phyloP scores from a whole-genome alignment of 2,329 filamentous ascomycete species.

The Epichloe uncinata region DNA sequence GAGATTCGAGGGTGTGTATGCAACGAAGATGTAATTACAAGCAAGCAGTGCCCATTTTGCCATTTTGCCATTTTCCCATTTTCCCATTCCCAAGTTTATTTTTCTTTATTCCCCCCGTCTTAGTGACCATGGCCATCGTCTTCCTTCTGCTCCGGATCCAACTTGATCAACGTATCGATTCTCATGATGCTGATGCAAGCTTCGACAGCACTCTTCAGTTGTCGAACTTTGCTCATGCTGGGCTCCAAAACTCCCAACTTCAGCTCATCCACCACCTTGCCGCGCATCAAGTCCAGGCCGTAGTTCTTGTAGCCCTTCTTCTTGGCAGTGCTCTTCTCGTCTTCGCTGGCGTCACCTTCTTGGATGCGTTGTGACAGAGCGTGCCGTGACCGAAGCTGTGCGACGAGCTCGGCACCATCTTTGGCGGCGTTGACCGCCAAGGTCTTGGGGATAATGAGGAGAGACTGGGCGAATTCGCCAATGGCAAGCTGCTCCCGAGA shows the following conservation, averaged over 20 bases:
- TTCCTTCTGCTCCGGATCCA: constrained; percentile 78
- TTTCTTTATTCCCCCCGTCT: neutral
- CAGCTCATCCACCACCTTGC: constrained; percentile 83
- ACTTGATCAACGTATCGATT: constrained; percentile 95
- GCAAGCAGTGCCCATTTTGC: neutral
- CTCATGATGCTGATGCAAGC: constrained; percentile 98
- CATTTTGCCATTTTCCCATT: neutral
- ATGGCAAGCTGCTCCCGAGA: constrained; percentile 96
- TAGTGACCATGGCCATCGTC: constrained; percentile 78
- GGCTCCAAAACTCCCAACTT: constrained; percentile 94
- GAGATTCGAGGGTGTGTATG: neutral
- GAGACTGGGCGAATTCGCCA: constrained; percentile 88
- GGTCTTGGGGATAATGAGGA: constrained; percentile 91
- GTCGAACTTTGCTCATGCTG: constrained; percentile 94
- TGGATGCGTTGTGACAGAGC: constrained; percentile 85
- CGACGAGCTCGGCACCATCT: constrained; percentile 87
- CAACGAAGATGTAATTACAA: constrained; percentile 1
- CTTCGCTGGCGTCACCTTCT: constrained; percentile 70
- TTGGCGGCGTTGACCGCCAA: constrained; percentile 95
- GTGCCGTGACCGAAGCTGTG: constrained; percentile 87
- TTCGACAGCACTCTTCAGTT: constrained; percentile 96
- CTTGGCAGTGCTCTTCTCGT: constrained; percentile 79
- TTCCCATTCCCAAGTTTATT: neutral
- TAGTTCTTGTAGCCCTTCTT: constrained; percentile 99
- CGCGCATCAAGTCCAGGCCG: constrained; percentile 77